Percentiles rank a stretch among this genome's conserved stretches.
phyloP scores from a whole-genome alignment of 441 rosid genomes.

The Erodium moschatum region DNA sequence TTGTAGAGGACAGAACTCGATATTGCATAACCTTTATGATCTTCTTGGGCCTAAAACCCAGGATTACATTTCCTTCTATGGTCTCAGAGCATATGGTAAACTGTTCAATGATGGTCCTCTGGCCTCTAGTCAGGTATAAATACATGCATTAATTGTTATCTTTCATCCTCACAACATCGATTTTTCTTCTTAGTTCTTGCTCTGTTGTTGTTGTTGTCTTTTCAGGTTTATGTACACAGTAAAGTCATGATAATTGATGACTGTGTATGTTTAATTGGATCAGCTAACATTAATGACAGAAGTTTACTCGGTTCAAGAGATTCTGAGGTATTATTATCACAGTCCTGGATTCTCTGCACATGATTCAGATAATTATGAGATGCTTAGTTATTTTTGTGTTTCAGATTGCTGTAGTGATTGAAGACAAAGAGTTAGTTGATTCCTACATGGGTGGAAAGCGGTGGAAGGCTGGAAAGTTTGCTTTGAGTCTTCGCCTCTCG shows the following conservation, averaged over 20 bases:
- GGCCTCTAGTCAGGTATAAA: slow-evolving; percentile 81
- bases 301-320: slow-evolving; percentile 98
- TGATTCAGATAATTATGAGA: background rate
- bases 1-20: slow-evolving; percentile 79
- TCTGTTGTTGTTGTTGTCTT: background rate
- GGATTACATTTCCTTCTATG: slow-evolving; percentile 89
- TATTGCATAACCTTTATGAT: slow-evolving; percentile 65
- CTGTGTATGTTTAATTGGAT: slow-evolving; percentile 61
- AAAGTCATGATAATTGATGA: slow-evolving; percentile 92
- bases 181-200: background rate
- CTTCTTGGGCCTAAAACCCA: slow-evolving; percentile 66
- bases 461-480: slow-evolving; percentile 87
- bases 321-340: slow-evolving; percentile 58
- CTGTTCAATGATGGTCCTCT: slow-evolving; percentile 82
- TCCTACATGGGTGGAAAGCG: slow-evolving; percentile 87
- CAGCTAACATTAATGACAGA: slow-evolving; percentile 92
- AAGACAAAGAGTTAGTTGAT: slow-evolving; percentile 77
- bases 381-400: slow-evolving; percentile 7
- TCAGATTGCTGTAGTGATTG: slow-evolving; percentile 80
- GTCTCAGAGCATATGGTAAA: slow-evolving; percentile 78
- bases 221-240: slow-evolving; percentile 93
- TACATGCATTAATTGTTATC: background rate
- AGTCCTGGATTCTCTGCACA: no score
- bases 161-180: background rate
- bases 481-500: slow-evolving; percentile 75